phyloP scores from a whole-genome alignment of 768 basidiomycete genomes.

The Termitomyces sp. region DNA sequence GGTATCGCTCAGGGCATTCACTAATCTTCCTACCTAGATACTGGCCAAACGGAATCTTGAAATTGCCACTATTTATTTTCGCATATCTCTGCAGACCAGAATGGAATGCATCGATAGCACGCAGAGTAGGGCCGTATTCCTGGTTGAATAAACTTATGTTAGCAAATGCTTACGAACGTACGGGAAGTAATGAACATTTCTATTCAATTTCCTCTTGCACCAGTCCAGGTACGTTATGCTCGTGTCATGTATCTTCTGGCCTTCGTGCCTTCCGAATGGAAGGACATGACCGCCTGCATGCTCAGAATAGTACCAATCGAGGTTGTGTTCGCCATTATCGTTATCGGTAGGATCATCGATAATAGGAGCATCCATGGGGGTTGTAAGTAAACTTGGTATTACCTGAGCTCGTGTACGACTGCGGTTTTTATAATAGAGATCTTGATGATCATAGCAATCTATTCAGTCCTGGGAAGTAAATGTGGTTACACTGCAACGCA shows the following conservation, averaged over 20 bases:
- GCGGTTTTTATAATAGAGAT: not conserved
- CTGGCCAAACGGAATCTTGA: not conserved
- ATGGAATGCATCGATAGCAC: not conserved
- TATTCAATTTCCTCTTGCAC: not conserved
- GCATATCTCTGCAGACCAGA: not conserved
- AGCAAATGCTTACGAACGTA: not conserved
- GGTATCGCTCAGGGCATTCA: not conserved
- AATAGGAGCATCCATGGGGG: not conserved
- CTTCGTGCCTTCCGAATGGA: conserved; percentile 1
- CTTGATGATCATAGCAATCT: not conserved
- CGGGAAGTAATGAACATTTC: not conserved
- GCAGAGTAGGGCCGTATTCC: not conserved
- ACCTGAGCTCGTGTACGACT: not conserved
- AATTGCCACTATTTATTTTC: not conserved
- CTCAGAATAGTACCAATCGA: conserved; percentile 1
- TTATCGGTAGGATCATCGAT: not conserved
- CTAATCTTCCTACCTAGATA: not conserved
- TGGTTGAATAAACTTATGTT: not conserved
- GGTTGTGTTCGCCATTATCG: not conserved
- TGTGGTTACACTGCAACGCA: no score
- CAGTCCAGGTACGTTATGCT: conserved; percentile 7
- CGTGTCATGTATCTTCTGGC: conserved; percentile 3
- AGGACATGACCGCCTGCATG: conserved; percentile 4
- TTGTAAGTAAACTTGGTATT: not conserved
- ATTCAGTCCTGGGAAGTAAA: not conserved